Evolutionary conservation across 495 filamentous ascomycete species (phyloP).

Genomic region (Annulohypoxylon moriforme): DNA sequence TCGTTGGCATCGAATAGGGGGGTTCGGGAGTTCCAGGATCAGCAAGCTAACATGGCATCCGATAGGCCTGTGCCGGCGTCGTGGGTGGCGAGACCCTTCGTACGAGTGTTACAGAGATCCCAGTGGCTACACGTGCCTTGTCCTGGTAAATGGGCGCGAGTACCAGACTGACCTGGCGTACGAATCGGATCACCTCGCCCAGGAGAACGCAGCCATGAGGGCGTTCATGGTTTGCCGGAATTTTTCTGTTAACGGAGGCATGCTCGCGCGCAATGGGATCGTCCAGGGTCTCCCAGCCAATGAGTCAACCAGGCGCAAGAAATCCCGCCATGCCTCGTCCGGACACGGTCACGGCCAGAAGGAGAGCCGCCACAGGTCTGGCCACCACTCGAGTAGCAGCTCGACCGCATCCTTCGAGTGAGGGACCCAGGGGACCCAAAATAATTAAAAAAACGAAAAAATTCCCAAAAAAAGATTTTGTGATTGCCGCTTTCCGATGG

Average conservation of each 20-base stretch:
- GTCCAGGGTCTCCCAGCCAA: conserved; percentile 85
- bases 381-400: conserved; percentile 67
- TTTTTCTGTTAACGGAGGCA: conserved; percentile 98
- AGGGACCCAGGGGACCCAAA: conserved; percentile 34
- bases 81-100: conserved; percentile 91
- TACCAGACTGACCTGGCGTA: conserved; percentile 92
- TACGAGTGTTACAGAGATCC: conserved; percentile 82
- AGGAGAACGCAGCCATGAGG: conserved; percentile 94
- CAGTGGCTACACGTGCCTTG: conserved; percentile 86
- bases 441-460: background rate
- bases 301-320: conserved; percentile 61
- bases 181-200: conserved; percentile 81
- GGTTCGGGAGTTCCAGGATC: conserved; percentile 45
- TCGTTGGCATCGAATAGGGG: conserved; percentile 49
- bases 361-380: conserved; percentile 58
- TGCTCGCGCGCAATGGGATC: conserved; percentile 82
- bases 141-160: conserved; percentile 95
- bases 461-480: conserved; percentile 14
- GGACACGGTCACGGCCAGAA: conserved; percentile 52
- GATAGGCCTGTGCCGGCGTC: conserved; percentile 93
- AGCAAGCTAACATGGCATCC: conserved; percentile 58
- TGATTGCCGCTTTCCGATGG: conserved; percentile 22
- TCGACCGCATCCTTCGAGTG: conserved; percentile 67
- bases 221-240: conserved; percentile 98
- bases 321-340: conserved; percentile 58